Evolutionary conservation across 257 asterid species (phyloP), one percentile per base, ranked within the genome.

Genomic region (Buddleja alternifolia): DNA sequence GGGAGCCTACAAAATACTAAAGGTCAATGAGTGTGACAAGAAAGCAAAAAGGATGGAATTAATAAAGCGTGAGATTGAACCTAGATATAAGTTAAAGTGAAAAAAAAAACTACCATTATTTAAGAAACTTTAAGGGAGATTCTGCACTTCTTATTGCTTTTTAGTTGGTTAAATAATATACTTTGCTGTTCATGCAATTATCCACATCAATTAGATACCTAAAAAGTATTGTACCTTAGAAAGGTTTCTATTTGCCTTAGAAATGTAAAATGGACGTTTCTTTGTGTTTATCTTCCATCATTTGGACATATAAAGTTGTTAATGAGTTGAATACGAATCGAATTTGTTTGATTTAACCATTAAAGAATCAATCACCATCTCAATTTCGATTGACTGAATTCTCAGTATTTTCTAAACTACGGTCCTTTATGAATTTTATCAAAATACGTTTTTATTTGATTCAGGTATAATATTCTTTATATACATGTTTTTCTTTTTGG

Each of bases 161-260:
- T 69, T 4, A 8, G 48, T 57, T 75, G 66, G 80, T 55, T 75
- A 47, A 75, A 57, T 63, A 47, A 75, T 70, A 75, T 70, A 70
- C 80, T 75, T 75, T 64, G 76, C 76, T 64, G 69, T 34, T 56
- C 71, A 60, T 29, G 55, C 14, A 59, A 39, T 67, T 58, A 61
- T 61, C 63, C 72, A 52, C 73, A 29, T 70, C 48, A 64, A 48
- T 8, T 51, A 64, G 32, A 57, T 69, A 55, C 74, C 70, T 37
- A 73, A 57, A 10, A 9, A 45, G 7, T 64, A 29, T 29, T 29
- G 34, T 29, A 45, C 51, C 53, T 44, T 51, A 10, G 3, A 7
- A 21, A 21, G 20, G 23, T 44, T 24, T 63, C 19, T 32, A 62
- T 25, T 7, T 23, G 8, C 53, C 7, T 20, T n/a, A n/a, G n/a